Evolutionary conservation across 2,329 filamentous ascomycete genomes (phyloP).

Genomic region (Monilinia vaccinii-corymbosi): DNA sequence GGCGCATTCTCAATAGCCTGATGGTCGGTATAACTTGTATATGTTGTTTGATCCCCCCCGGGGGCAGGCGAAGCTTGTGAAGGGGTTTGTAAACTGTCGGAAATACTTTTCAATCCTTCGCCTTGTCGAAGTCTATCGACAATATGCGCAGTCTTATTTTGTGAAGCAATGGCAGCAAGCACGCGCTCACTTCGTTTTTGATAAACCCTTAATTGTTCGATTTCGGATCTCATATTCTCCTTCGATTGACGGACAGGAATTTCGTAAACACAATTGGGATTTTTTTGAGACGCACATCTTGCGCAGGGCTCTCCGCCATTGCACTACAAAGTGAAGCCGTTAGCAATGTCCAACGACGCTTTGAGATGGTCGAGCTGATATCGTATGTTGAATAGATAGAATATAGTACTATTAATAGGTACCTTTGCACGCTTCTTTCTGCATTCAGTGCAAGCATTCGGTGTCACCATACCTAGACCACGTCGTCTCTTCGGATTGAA

Average conservation of each 20-base stretch:
- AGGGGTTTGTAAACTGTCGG: slow-evolving; percentile 41
- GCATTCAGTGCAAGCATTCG: slow-evolving; percentile 28
- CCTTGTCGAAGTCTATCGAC: slow-evolving; percentile 44
- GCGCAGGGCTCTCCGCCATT: slow-evolving; percentile 43
- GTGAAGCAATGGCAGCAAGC: slow-evolving; percentile 39
- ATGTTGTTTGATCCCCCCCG: slow-evolving; percentile 21
- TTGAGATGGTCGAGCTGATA: no score
- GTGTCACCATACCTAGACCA: slow-evolving; percentile 26
- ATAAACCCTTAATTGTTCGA: slow-evolving; percentile 45
- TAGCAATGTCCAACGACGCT: neutral
- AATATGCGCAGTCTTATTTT: slow-evolving; percentile 36
- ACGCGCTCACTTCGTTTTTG: slow-evolving; percentile 48
- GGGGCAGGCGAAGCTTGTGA: slow-evolving; percentile 25
- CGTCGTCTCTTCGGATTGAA: slow-evolving; percentile 24
- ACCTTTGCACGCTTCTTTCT: slow-evolving; percentile 29
- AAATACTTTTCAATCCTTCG: slow-evolving; percentile 45
- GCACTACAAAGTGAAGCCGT: slow-evolving; percentile 35
- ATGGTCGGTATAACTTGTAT: slow-evolving; percentile 31
- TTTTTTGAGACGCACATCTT: slow-evolving; percentile 45
- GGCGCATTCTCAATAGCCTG: slow-evolving; percentile 20
- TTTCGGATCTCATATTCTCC: slow-evolving; percentile 49
- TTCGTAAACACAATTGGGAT: slow-evolving; percentile 51
- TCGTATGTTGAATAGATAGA: neutral
- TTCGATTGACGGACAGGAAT: slow-evolving; percentile 55
- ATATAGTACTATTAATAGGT: neutral